Evolutionary conservation across 345 rosid genomes (phyloP).

Genomic region (Eutrema heterophyllum): DNA sequence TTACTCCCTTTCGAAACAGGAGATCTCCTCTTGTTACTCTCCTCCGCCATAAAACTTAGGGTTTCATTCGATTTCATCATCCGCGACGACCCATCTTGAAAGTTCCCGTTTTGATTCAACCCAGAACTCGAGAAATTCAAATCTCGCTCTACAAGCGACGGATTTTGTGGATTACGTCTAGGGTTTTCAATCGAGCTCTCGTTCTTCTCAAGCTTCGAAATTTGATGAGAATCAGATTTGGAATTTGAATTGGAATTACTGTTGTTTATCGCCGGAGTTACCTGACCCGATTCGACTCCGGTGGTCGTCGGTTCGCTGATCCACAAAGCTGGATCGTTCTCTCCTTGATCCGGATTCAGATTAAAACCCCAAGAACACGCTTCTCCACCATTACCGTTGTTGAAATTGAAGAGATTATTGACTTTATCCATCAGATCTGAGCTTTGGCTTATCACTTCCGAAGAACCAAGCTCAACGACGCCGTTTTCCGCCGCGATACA

Average conservation of each 20-base stretch:
- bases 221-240: slow-evolving; percentile 15
- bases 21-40: slow-evolving; percentile 60
- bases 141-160: slow-evolving; percentile 35
- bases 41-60: slow-evolving; percentile 46
- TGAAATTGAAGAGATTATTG: slow-evolving; percentile 58
- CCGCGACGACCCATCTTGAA: slow-evolving; percentile 37
- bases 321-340: slow-evolving; percentile 85
- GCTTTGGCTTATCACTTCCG: slow-evolving; percentile 65
- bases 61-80: slow-evolving; percentile 63
- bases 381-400: slow-evolving; percentile 59
- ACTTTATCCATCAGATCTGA: slow-evolving; percentile 90
- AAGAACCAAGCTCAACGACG: slow-evolving; percentile 89
- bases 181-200: slow-evolving; percentile 23
- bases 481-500: slow-evolving; percentile 86
- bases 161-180: background rate
- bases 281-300: slow-evolving; percentile 34
- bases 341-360: slow-evolving; percentile 64
- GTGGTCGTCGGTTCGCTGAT: slow-evolving; percentile 50
- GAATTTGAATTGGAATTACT: slow-evolving; percentile 35
- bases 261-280: slow-evolving; percentile 25
- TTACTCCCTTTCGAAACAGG: slow-evolving; percentile 40
- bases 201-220: slow-evolving; percentile 26
- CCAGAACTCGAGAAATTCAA: slow-evolving; percentile 65
- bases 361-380: slow-evolving; percentile 57
- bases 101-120: slow-evolving; percentile 32